Base-by-base conservation (phyloP, 106 monocot genomes). In the Dioscorea dumetorum region DNA sequence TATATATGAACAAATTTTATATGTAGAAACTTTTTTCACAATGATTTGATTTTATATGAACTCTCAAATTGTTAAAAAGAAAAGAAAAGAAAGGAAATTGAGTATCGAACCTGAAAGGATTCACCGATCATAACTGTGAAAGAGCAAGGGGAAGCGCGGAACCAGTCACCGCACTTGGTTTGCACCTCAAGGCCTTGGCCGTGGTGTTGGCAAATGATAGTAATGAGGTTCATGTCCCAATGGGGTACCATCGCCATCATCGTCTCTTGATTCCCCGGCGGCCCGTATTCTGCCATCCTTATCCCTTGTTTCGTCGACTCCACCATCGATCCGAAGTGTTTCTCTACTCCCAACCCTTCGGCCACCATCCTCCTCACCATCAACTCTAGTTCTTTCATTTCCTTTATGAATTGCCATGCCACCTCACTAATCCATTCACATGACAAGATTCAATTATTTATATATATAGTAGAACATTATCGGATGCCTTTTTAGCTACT, bases 51-150 rank as follows among this genome's bases (percentile, higher is more conserved):
- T 28, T 28, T 28, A 28, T 28, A 33, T 3, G 16, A 62, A 20
- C 0, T 10, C 4, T n/a, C n/a, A n/a, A n/a, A n/a, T n/a, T n/a
- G 10, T 34, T 11, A 33, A 7, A 0, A 13, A 62, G 15, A 32
- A 31, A 6, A 4, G 9, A 15, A 34, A 15, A 33, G 3, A 15
- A 16, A 62, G 13, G 12, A 12, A 12, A 15, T 16, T 16, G 0
- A 34, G 2, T 62, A 10, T 7, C 6, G 0, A 3, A 72, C 72
- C 63, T 17, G 0, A 23, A 72, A 63, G 11, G 53, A 8, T 23
- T 63, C 64, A 12, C 73, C 73, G 2, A 22, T 12, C 8, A 73
- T 34, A 34, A 73, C 35, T 8, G 16, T 56, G 57, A 73, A 56
- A 14, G 73, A 64, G 64, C 14, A 23, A 8, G 54, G 56, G 8